Evolutionary conservation across 2,329 filamentous ascomycete genomes (phyloP).

Genomic region (Sporothrix protearum): DNA sequence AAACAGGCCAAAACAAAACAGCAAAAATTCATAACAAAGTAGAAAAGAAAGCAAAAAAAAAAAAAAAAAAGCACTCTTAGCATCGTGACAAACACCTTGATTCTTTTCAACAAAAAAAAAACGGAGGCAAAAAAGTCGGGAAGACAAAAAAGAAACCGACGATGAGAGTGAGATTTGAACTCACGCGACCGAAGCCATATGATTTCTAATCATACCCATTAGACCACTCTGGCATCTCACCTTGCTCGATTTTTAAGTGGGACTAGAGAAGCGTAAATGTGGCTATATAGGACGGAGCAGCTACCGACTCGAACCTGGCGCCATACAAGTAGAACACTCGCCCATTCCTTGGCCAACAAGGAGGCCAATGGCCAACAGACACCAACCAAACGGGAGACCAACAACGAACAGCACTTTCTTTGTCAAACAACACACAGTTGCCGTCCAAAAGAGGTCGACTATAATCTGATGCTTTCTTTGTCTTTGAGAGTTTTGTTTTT

Average conservation of each 20-base stretch:
- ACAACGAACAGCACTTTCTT: background rate
- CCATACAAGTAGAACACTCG: background rate
- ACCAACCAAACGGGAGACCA: background rate
- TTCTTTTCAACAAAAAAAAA: background rate
- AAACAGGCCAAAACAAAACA: no score
- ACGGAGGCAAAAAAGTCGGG: background rate
- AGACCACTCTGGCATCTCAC: slow-evolving; percentile 28
- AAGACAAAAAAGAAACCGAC: slow-evolving; percentile 15
- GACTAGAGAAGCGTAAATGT: background rate
- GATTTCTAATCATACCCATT: slow-evolving; percentile 30
- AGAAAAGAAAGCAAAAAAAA: no score
- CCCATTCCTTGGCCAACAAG: background rate
- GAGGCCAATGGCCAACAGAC: background rate
- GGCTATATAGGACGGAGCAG: background rate
- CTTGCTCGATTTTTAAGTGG: slow-evolving; percentile 12
- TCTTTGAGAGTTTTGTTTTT: no score
- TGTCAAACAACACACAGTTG: background rate
- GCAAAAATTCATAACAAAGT: no score
- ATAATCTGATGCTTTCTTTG: background rate
- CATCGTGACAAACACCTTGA: no score
- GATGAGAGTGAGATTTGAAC: slow-evolving; percentile 28
- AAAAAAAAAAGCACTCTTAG: background rate
- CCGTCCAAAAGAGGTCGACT: background rate
- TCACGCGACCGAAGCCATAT: slow-evolving; percentile 28
- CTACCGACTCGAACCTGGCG: background rate